Evolutionary conservation across 1,284 basidiomycete genomes (phyloP).

Genomic region (Cryptococcus jaspeensis): DNA sequence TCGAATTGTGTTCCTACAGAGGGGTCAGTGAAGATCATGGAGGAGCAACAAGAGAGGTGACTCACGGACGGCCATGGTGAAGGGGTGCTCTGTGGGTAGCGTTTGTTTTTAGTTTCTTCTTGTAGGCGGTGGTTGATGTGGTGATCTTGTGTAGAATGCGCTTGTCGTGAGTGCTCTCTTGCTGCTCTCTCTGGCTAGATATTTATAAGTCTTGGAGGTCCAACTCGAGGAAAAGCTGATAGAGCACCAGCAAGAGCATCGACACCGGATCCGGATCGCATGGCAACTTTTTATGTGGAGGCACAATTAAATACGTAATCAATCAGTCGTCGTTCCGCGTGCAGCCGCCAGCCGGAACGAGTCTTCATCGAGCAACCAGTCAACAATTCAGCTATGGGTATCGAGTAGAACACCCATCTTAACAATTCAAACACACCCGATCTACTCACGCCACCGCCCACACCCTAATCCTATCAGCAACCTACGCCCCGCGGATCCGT

Average conservation of each 20-base stretch:
- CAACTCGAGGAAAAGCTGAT: no score
- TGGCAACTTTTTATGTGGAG: conserved; percentile 1
- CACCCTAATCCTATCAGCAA: not conserved
- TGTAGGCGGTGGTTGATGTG: not conserved
- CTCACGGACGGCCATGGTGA: conserved; percentile 57
- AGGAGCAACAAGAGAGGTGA: conserved; percentile 13
- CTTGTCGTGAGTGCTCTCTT: not conserved
- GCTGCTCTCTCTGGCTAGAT: no score
- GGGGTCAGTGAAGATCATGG: not conserved
- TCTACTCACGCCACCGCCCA: no score
- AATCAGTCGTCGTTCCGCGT: not conserved
- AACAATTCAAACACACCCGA: no score
- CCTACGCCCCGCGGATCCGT: not conserved
- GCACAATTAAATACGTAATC: not conserved
- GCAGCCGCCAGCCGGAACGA: no score
- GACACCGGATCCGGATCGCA: not conserved
- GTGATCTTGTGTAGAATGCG: no score
- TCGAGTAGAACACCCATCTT: no score
- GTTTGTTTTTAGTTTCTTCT: not conserved
- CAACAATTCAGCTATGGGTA: no score
- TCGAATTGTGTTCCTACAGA: conserved; percentile 83
- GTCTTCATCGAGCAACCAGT: no score
- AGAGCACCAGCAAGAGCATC: not conserved
- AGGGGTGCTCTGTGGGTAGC: not conserved
- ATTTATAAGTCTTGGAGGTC: no score